Conservation (phyloP, 371 early-diverging fungal genomes). For the Mucor piriformis region DNA sequence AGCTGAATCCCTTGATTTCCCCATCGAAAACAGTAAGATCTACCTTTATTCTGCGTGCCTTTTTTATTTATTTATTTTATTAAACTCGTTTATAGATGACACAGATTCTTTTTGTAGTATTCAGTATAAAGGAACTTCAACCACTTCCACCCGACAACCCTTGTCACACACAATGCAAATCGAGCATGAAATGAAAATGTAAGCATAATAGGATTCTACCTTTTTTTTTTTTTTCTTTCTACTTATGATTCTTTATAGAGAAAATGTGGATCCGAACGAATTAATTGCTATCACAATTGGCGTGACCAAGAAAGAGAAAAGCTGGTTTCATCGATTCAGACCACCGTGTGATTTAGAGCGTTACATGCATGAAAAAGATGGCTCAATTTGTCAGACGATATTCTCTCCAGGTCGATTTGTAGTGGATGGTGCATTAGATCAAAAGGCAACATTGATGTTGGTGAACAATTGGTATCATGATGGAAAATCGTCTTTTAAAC, state of each 20-base stretch:
- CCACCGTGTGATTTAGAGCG: conserved; percentile 10
- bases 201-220: neutral
- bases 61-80: neutral
- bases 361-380: conserved; percentile 25
- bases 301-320: neutral
- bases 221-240: neutral
- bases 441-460: conserved; percentile 38
- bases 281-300: conserved; percentile 19
- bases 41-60: no score
- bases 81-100: conserved; percentile 3
- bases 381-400: conserved; percentile 41
- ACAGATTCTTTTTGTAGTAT: conserved; percentile 15
- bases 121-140: conserved; percentile 10
- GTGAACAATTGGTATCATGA: conserved; percentile 47
- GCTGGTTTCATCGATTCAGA: conserved; percentile 22
- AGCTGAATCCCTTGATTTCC: conserved; percentile 35
- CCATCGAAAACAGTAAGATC: conserved; percentile 36
- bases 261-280: conserved; percentile 16
- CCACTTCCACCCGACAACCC: conserved; percentile 4
- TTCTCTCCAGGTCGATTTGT: conserved; percentile 27
- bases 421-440: neutral
- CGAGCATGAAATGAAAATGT: conserved; percentile 23
- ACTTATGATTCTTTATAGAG: conserved; percentile 6
- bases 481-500: neutral
- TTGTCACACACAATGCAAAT: conserved; percentile 15